phyloP scores from a whole-genome alignment of 2,329 filamentous ascomycete species.

The Penicillium decumbens region DNA sequence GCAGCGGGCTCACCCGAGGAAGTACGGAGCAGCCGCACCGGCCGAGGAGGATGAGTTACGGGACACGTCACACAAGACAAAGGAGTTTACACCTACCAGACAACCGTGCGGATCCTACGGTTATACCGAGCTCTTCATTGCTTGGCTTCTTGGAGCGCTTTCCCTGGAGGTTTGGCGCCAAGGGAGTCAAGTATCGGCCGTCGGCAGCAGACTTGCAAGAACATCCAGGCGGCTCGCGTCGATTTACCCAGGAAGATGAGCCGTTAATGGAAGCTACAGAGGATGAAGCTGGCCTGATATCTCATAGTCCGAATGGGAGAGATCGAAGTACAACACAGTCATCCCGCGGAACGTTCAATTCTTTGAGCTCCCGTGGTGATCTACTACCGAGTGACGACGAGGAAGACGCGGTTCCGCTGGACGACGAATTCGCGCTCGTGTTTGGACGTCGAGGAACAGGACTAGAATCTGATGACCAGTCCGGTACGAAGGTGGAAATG shows the following conservation, averaged over 20 bases:
- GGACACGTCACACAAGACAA: constrained; percentile 58
- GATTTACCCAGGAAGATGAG: constrained; percentile 56
- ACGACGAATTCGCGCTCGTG: constrained; percentile 85
- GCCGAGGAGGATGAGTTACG: constrained; percentile 86
- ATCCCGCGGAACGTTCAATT: constrained; percentile 78
- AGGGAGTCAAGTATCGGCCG: constrained; percentile 78
- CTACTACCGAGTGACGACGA: constrained; percentile 89
- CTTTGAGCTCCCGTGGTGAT: constrained; percentile 80
- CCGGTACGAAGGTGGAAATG: constrained; percentile 57
- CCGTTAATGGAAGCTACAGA: constrained; percentile 65
- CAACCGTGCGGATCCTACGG: constrained; percentile 64
- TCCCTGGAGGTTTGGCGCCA: constrained; percentile 77
- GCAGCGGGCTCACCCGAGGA: constrained; percentile 48
- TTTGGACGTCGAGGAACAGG: constrained; percentile 65
- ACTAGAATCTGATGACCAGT: constrained; percentile 60
- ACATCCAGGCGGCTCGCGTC: constrained; percentile 59
- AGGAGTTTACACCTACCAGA: constrained; percentile 54
- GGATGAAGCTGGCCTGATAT: constrained; percentile 33
- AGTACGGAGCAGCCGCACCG: constrained; percentile 61
- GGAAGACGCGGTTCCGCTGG: constrained; percentile 86
- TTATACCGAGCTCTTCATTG: constrained; percentile 82
- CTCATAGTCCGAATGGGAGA: constrained; percentile 20
- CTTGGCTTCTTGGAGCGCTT: constrained; percentile 79
- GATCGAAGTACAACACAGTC: constrained; percentile 73
- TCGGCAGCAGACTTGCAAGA: constrained; percentile 88